Base-by-base conservation (phyloP, 768 basidiomycete genomes). In the Hysterangium stoloniferum region DNA sequence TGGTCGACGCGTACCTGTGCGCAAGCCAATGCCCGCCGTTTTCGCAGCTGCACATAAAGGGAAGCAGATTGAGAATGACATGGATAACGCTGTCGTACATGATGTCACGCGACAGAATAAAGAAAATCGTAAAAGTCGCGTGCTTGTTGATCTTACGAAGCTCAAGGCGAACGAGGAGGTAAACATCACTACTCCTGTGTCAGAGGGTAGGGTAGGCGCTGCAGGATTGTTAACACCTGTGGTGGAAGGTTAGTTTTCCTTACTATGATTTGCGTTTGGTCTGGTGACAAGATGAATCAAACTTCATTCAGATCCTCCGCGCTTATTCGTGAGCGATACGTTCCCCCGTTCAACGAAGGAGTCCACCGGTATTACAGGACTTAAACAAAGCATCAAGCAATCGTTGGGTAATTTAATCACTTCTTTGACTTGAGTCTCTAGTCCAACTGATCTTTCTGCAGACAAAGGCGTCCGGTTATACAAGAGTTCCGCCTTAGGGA, bases 311-410 rank as follows among this genome's bases (percentile, higher is more conserved):
- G 37, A 34, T n/a, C 34, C 55, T 11, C 44, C 42, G 43, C 44
- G 33, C 34, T 41, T 17, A 55, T 37, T 45, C 34, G 41, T 15
- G 27, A 35, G 9, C 38, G 41, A 42, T 15, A 42, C 49, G 11
- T 49, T 34, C 24, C 46, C 52, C n/a, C 47, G 56, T 17, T 43
- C 47, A 17, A 27, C 38, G 0, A 57, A 47, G 41, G 74, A 73
- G 53, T 71, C 71, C 12, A 48, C 49, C 6, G 71, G 69, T 9
- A 61, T 78, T 28, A 66, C 59, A 44, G 70, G 73, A 27, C 68
- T 88, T 56, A 85, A 75, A 64, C 86, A 87, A 56, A 80, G 78
- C 52, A 72, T 90, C 56, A 84, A 77, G 62, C 71, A 75, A 53
- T 90, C 87, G 1, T 80, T 90, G 54, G 85, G 87, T 86, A 57